Conservation (phyloP, 345 rosid genomes). For the Dimocarpus longan region DNA sequence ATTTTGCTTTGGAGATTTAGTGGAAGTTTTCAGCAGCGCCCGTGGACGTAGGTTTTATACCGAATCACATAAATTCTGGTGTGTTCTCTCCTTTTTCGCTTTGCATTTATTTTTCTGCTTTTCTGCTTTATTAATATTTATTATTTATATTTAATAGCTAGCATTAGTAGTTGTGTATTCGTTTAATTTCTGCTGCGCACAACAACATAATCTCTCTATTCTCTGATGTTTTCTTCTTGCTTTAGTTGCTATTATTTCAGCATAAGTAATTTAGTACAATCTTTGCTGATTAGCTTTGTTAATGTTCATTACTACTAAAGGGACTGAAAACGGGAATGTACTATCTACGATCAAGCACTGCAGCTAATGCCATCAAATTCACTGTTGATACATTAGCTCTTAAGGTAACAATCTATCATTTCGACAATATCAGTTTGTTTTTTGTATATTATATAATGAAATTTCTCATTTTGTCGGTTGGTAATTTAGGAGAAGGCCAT, state of each 20-base stretch:
- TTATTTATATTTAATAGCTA: no score
- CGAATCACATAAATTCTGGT: no score
- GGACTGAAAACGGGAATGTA: slow-evolving; percentile 94
- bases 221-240: background rate
- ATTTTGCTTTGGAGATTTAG: no score
- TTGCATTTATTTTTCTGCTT: no score
- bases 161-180: no score
- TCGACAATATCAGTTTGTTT: background rate
- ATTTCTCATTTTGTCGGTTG: slow-evolving; percentile 13
- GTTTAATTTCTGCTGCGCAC: no score
- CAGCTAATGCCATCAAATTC: slow-evolving; percentile 92
- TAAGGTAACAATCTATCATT: slow-evolving; percentile 41
- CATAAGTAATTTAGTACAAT: background rate
- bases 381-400: slow-evolving; percentile 75
- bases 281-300: background rate
- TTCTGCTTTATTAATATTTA: no score
- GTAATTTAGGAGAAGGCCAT: slow-evolving; percentile 44
- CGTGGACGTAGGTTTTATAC: no score
- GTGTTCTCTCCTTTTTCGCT: no score
- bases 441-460: slow-evolving; percentile 14
- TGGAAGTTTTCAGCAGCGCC: no score
- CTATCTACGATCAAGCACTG: slow-evolving; percentile 77
- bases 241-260: background rate
- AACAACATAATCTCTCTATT: background rate
- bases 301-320: slow-evolving; percentile 22